Evolutionary conservation across 441 rosid species (phyloP).

Genomic region (Arabidopsis lyrata): DNA sequence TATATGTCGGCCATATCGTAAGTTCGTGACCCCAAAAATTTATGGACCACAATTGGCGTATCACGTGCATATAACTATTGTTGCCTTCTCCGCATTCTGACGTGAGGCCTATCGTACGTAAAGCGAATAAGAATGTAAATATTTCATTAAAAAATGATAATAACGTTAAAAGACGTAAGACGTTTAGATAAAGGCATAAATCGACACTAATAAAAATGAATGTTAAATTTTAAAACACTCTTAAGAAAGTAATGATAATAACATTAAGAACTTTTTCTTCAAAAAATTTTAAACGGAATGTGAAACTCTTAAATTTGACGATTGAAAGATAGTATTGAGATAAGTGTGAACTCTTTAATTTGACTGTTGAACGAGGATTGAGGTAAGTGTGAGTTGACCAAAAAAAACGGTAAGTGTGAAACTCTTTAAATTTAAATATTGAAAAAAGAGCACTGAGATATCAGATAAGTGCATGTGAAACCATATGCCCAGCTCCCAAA

Average conservation of each 20-base stretch:
- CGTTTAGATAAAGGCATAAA: not conserved
- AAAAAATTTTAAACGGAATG: not conserved
- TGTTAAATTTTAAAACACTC: not conserved
- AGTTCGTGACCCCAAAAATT: constrained; percentile 22
- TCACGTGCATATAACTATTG: constrained; percentile 4
- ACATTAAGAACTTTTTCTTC: not conserved
- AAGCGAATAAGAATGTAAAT: not conserved
- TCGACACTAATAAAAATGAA: not conserved
- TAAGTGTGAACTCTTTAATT: constrained; percentile 8
- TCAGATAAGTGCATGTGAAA: constrained; percentile 23
- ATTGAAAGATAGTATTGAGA: not conserved
- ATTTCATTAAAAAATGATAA: too few species aligned
- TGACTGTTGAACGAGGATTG: not conserved
- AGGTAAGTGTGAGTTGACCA: constrained; percentile 11
- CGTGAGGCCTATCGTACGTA: constrained; percentile 8
- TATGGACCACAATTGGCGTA: constrained; percentile 15
- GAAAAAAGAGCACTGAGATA: constrained; percentile 13
- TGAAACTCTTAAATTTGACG: not conserved
- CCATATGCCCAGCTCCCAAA: not conserved
- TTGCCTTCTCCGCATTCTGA: constrained; percentile 5
- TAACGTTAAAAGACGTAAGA: not conserved
- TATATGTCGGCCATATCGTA: constrained; percentile 13
- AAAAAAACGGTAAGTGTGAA: constrained; percentile 2
- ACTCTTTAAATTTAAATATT: not conserved
- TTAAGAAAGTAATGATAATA: not conserved